These are phyloP conservation scores for Zygotorulaspora danielsina DNA, from an alignment of 805 yeast genomes.

Conservation along the genomic window DNA sequence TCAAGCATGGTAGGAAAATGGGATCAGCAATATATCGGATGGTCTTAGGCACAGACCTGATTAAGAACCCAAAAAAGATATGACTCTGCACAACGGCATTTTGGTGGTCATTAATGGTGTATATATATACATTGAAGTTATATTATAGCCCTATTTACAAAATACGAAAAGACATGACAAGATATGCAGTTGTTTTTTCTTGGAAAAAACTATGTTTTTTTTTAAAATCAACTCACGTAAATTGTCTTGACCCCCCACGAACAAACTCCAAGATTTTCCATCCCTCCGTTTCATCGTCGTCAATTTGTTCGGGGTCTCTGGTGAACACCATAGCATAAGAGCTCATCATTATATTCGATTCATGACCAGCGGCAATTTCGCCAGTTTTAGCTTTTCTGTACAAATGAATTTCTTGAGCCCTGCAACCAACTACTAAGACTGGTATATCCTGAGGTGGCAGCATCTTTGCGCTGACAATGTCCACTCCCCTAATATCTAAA, in stretches of 20 bases:
- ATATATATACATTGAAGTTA: conserved; percentile 1
- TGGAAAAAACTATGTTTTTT: background rate
- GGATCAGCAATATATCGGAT: conserved; percentile 23
- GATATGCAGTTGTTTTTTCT: conserved; percentile 1
- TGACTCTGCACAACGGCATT: conserved; percentile 5
- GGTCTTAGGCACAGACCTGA: conserved; percentile 17
- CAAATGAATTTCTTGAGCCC: conserved; percentile 93
- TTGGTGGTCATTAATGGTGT: background rate
- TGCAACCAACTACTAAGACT: conserved; percentile 85
- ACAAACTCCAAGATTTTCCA: conserved; percentile 95
- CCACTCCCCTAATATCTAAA: conserved; percentile 92
- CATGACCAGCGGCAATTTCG: conserved; percentile 92
- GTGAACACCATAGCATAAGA: conserved; percentile 97
- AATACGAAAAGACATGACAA: conserved; percentile 8
- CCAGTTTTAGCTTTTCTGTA: conserved; percentile 89
- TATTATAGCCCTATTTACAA: conserved; percentile 12
- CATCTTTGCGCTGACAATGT: conserved; percentile 79
- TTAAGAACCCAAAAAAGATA: conserved; percentile 10
- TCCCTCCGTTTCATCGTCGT: conserved; percentile 87
- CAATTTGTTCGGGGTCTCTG: conserved; percentile 87
- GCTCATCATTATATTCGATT: conserved; percentile 84
- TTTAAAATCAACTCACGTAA: conserved; percentile 41
- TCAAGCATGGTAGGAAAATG: conserved; percentile 25
- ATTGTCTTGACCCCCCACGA: conserved; percentile 86
- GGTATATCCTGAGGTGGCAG: conserved; percentile 90